phyloP scores from a whole-genome alignment of 1,284 basidiomycete genomes.

The Cryptococcus floricola region DNA sequence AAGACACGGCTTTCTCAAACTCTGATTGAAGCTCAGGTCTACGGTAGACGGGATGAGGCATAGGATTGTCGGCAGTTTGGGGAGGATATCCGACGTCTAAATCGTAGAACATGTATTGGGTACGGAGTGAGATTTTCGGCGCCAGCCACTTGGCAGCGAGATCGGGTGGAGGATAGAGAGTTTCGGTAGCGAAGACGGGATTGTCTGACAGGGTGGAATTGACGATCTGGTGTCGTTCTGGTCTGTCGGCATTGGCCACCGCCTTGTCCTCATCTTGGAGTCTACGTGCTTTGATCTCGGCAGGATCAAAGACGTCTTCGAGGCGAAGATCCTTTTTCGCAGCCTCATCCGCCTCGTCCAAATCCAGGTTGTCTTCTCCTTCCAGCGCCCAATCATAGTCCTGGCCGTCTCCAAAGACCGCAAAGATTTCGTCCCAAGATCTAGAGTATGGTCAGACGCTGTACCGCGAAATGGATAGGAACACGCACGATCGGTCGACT shows the following conservation, averaged over 20 bases:
- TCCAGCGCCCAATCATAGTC: slow-evolving; percentile 94
- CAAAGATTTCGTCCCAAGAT: slow-evolving; percentile 94
- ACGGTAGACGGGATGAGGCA: slow-evolving; percentile 45
- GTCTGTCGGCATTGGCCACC: slow-evolving; percentile 84
- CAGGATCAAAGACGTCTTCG: slow-evolving; percentile 96
- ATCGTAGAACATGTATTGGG: slow-evolving; percentile 55
- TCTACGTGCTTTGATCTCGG: slow-evolving; percentile 86
- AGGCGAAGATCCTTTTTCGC: slow-evolving; percentile 74
- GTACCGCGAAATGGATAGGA: neutral
- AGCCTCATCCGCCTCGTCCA: slow-evolving; percentile 61
- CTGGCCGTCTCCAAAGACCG: slow-evolving; percentile 94
- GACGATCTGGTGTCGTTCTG: slow-evolving; percentile 93
- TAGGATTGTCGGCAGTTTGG: slow-evolving; percentile 49
- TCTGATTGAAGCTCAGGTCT: slow-evolving; percentile 60
- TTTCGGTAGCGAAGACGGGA: slow-evolving; percentile 61
- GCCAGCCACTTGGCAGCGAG: slow-evolving; percentile 88
- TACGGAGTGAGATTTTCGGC: slow-evolving; percentile 72
- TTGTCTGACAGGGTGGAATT: slow-evolving; percentile 74
- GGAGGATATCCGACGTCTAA: slow-evolving; percentile 29
- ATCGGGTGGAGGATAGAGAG: slow-evolving; percentile 53
- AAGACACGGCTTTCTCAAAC: slow-evolving; percentile 75
- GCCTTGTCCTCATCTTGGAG: slow-evolving; percentile 93
- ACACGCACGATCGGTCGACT: slow-evolving; percentile 75
- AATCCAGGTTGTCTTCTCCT: slow-evolving; percentile 63
- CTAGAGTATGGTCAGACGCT: slow-evolving; percentile 52